Evolutionary conservation across 164 flowering plant genomes (phyloP), one percentile per base, ranked within the genome.

Genomic region (Umbellularia californica): DNA sequence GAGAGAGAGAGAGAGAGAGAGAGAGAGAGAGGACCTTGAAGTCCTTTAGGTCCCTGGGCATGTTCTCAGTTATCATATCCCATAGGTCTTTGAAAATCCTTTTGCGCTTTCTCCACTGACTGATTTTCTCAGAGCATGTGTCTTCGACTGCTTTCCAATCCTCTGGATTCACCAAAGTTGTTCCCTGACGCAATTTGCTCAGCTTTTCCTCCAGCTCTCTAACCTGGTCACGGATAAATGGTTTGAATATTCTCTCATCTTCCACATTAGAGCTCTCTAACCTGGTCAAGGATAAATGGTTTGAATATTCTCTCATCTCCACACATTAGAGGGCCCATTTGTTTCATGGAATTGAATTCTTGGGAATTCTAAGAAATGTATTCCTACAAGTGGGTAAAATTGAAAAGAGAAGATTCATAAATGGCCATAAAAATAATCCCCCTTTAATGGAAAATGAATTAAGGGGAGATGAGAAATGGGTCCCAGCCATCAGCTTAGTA

Each of bases 101-200:
- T 79, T 90, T 94, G 52, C 98, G 95, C 81, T 69, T 86, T 84
- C 94, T 91, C 99, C 99, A 96, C 62, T 89, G 97, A 76, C 78
- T 88, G 25, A 91, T 79, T 71, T 41, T 79, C 70, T 79, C 81
- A 25, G 58, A 13, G 41, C 75, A 81, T 63, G 72, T 66, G 20
- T 70, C 75, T 41, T 79, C 76, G 22, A 77, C 74, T 50, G 62
- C 69, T 64, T 77, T 83, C 67, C 80, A 65, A 50, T 83, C 85
- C 74, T 83, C 85, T 9, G 82, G 82, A 62, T 78, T 79, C 68
- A 81, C 83, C 68, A 81, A 65, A 73, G 81, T 76, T 41, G 73
- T 77, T 62, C 85, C 85, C 67, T 58, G 79, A 15, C 79, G 82
- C 68, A 83, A 65, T 75, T 75, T 81, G 10, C 28, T 72, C 71